Evolutionary conservation across 1,139 yeast species (phyloP).

Genomic region (Nakaseomyces nivariensis): DNA sequence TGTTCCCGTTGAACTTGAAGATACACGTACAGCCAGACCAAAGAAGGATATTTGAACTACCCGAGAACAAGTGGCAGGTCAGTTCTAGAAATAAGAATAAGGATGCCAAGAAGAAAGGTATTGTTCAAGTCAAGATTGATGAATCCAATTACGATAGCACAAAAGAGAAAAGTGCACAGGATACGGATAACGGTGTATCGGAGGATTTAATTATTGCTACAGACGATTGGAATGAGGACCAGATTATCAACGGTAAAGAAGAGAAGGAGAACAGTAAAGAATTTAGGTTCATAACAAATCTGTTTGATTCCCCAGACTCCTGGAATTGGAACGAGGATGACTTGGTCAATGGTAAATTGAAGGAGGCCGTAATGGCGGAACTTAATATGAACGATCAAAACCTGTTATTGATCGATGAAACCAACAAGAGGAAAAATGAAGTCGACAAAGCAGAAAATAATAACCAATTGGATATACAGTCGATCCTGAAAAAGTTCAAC

Average conservation of each 20-base stretch:
- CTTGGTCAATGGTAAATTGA: conserved; percentile 64
- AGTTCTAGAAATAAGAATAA: conserved; percentile 6
- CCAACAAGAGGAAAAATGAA: conserved; percentile 11
- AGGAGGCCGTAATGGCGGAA: conserved; percentile 34
- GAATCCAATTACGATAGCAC: conserved; percentile 27
- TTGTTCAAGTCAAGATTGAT: conserved; percentile 16
- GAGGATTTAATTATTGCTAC: conserved; percentile 63
- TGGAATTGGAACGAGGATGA: conserved; percentile 66
- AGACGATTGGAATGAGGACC: conserved; percentile 76
- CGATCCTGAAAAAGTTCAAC: conserved; percentile 43
- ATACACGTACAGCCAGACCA: conserved; percentile 29
- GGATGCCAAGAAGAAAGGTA: conserved; percentile 15
- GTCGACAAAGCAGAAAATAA: not conserved
- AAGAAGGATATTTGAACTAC: conserved; percentile 20
- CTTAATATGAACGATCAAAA: conserved; percentile 85
- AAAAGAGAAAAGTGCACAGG: conserved; percentile 20
- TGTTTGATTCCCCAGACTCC: not conserved
- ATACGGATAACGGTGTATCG: conserved; percentile 25
- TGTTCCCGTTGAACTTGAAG: conserved; percentile 22
- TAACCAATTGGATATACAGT: conserved; percentile 4
- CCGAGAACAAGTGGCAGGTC: conserved; percentile 12
- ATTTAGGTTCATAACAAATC: not conserved
- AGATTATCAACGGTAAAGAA: conserved; percentile 38
- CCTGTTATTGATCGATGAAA: conserved; percentile 44
- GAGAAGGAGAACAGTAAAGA: conserved; percentile 4